Evolutionary conservation across 441 rosid species (phyloP), one percentile per base, ranked within the genome.

Genomic region (Jatropha podagrica): DNA sequence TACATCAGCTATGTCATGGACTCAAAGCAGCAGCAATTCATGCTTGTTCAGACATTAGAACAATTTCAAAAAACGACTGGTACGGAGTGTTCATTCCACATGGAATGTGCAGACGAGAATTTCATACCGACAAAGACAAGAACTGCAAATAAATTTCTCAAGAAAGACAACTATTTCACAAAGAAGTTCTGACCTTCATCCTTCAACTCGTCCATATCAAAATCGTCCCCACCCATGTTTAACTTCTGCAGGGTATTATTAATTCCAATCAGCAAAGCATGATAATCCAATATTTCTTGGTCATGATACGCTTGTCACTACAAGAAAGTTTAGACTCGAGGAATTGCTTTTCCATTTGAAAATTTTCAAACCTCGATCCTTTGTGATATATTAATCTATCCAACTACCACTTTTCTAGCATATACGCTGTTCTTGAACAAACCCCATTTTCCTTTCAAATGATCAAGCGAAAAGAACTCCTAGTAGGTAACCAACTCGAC

Each of bases 201-300:
- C 6, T 55, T 56, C 18, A 23, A 51, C 7, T 64, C 63, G 2
- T 74, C 77, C 48, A 17, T 27, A 10, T 65, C 71, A 65, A 38
- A 65, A 54, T 54, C 71, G 48, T 55, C 71, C 23, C 62, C 71
- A 54, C 64, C 77, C 77, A 74, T 74, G 65, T 74, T 55, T 74
- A 65, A 65, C 42, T 74, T 74, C 77, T 65, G 77, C 77, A 65
- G 14, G 10, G 26, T 65, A 52, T 65, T 37, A 40, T 48, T 14
- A 72, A 38, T 74, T 65, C 54, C 44, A 61, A 65, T 74, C 18
- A 65, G 64, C 56, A 54, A 5, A 52, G 13, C 20, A 15, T 8
- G n/a, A 10, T 7, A 42, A 58, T 71, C 44, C 52, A 61, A 27
- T 32, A 17, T 26, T 61, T 38, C 10, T 58, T n/a, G 40, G 42